phyloP scores from a whole-genome alignment of 805 yeast genomes.

The Ogataea glucozyma region DNA sequence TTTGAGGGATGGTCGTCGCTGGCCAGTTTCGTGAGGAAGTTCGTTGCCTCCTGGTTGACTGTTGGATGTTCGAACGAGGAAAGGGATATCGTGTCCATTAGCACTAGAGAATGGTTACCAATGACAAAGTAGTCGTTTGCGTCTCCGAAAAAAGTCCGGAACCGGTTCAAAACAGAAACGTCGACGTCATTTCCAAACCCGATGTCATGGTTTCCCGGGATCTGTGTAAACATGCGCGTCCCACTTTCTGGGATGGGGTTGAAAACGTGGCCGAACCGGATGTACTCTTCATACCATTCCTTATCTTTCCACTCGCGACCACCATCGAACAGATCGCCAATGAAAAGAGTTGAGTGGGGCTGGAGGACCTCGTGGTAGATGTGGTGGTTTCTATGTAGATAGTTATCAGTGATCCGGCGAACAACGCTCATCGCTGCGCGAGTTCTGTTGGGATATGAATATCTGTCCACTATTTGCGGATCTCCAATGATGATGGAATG shows the following conservation, averaged over 20 bases:
- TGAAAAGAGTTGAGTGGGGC: slow-evolving; percentile 75
- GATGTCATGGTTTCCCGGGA: slow-evolving; percentile 94
- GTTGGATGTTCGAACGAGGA: slow-evolving; percentile 52
- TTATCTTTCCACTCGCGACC: slow-evolving; percentile 56
- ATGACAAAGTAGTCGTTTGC: slow-evolving; percentile 55
- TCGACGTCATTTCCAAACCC: slow-evolving; percentile 82
- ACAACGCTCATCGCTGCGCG: slow-evolving; percentile 53
- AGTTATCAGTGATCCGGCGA: slow-evolving; percentile 67
- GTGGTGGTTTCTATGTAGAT: slow-evolving; percentile 75
- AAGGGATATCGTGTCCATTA: slow-evolving; percentile 79
- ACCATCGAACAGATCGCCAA: slow-evolving; percentile 94
- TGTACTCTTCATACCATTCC: slow-evolving; percentile 65
- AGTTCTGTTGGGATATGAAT: slow-evolving; percentile 81
- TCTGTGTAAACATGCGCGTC: slow-evolving; percentile 44
- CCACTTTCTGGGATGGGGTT: slow-evolving; percentile 37
- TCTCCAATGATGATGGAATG: slow-evolving; percentile 69
- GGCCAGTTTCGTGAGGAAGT: slow-evolving; percentile 49
- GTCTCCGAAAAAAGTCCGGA: slow-evolving; percentile 71
- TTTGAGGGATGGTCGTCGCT: slow-evolving; percentile 22
- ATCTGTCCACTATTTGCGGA: slow-evolving; percentile 87
- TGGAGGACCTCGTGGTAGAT: slow-evolving; percentile 55
- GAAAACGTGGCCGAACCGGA: slow-evolving; percentile 67
- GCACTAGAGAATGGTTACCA: slow-evolving; percentile 70
- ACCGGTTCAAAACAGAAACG: slow-evolving; percentile 57
- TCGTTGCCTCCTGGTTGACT: slow-evolving; percentile 48